phyloP scores from a whole-genome alignment of 75 land plant genomes.

The Cryptomeria japonica region DNA sequence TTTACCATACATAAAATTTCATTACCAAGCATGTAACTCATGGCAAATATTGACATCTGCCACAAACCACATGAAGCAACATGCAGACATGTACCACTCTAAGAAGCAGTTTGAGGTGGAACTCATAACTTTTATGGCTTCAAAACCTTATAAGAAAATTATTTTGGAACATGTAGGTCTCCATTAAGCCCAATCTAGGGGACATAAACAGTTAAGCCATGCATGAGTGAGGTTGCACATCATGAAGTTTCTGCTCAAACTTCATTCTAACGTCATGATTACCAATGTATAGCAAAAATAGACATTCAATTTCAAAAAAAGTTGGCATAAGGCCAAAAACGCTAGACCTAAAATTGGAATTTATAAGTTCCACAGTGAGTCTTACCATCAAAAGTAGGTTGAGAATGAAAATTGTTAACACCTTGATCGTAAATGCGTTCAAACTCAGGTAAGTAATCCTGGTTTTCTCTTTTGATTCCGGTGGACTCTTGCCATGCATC shows the following conservation, averaged over 20 bases:
- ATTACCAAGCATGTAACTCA: not conserved
- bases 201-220: not conserved
- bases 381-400: conserved; percentile 63
- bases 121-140: not conserved
- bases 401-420: conserved; percentile 15
- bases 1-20: too few species aligned
- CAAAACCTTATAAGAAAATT: not conserved
- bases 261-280: not conserved
- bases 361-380: not conserved
- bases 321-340: not conserved
- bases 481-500: conserved; percentile 78
- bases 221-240: not conserved
- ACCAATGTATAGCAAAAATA: not conserved
- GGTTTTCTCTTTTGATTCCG: conserved; percentile 24
- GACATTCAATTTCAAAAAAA: not conserved
- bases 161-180: not conserved
- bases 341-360: not conserved
- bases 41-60: not conserved
- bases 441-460: conserved; percentile 41
- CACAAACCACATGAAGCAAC: not conserved
- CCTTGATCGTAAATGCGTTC: conserved; percentile 48
- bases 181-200: not conserved
- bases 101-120: not conserved
- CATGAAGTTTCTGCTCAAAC: not conserved
- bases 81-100: not conserved